Conservation (phyloP, 164 flowering plant genomes). For the Cinnamomum chago region DNA sequence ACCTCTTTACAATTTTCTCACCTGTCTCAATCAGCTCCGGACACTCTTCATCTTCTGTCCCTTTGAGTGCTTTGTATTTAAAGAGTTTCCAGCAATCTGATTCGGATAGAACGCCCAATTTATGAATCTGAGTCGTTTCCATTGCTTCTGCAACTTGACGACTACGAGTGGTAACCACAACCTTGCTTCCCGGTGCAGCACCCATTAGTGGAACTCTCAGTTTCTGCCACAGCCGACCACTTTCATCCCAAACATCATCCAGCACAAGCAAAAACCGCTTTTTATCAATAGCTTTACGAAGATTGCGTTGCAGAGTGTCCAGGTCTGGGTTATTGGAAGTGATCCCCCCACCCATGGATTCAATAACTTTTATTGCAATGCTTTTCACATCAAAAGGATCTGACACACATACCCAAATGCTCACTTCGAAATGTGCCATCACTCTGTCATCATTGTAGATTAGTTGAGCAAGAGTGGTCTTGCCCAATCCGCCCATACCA, state of each 20-base stretch:
- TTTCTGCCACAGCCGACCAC: background rate
- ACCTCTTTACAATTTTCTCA: constrained; percentile 4
- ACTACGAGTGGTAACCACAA: too few species aligned
- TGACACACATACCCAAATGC: background rate
- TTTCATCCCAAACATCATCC: constrained; percentile 4
- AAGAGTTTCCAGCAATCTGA: too few species aligned
- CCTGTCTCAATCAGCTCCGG: background rate
- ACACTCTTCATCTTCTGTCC: background rate
- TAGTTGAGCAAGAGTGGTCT: too few species aligned
- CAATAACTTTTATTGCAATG: background rate
- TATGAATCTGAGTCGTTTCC: too few species aligned
- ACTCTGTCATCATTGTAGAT: too few species aligned
- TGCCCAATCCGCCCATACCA: too few species aligned
- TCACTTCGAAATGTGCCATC: too few species aligned
- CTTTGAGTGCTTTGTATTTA: too few species aligned
- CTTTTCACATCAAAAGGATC: background rate
- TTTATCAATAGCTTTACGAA: background rate
- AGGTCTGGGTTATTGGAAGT: too few species aligned
- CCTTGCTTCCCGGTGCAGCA: too few species aligned
- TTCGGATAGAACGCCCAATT: too few species aligned
- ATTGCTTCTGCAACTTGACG: too few species aligned
- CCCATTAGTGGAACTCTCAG: background rate
- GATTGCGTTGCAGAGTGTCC: background rate
- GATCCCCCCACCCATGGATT: background rate
- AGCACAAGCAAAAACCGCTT: background rate